Evolutionary conservation across 495 filamentous ascomycete species (phyloP), one percentile per base, ranked within the genome.

Genomic region (Penicillium flavigenum): DNA sequence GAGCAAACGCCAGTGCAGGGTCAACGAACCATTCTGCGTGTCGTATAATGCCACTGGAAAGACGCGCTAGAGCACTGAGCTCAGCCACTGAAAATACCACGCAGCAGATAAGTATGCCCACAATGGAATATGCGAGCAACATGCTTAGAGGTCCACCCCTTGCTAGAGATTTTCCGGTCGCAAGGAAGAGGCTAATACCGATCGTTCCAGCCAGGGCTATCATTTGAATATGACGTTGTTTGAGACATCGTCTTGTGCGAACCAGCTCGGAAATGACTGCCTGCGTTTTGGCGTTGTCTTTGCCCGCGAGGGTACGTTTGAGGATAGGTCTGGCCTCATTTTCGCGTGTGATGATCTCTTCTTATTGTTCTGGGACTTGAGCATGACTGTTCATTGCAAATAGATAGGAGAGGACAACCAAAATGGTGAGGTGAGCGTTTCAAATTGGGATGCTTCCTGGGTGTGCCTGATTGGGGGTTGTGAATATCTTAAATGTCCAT

Each of bases 131-230:
- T 11, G 57, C 69, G 34, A 72, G 52, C 48, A 72, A 61, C 12
- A 61, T 58, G 5, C 84, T 78, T 5, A 72, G 84, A 27, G 89
- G 89, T 2, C 86, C 86, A 51, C 78, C 81, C 54, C 75, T 71
- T 27, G 82, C 79, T 27, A 87, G 73, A 14, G 83, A 78, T 43
- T 77, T 68, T 45, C 84, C 84, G 41, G 83, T 85, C 44, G 58
- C 55, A 5, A 72, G 63, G 14, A 69, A 69, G 12, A 67, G 51
- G 0, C 66, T 61, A 22, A 61, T 66, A 53, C 73, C 73, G 14
- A 77, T 71, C 3, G 74, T 72, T 11, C 75, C 75, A 11, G 74
- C 74, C 46, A 79, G 63, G 34, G 72, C 73, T 14, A 78, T 77
- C 74, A 78, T 79, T 64, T 76, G 72, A 43, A 72, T 70, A 38